Percentiles rank a stretch among this genome's conserved stretches.
These are phyloP conservation scores for Gleditsia sinensis DNA, from an alignment of 306 rosid species.

Conservation along the genomic window DNA sequence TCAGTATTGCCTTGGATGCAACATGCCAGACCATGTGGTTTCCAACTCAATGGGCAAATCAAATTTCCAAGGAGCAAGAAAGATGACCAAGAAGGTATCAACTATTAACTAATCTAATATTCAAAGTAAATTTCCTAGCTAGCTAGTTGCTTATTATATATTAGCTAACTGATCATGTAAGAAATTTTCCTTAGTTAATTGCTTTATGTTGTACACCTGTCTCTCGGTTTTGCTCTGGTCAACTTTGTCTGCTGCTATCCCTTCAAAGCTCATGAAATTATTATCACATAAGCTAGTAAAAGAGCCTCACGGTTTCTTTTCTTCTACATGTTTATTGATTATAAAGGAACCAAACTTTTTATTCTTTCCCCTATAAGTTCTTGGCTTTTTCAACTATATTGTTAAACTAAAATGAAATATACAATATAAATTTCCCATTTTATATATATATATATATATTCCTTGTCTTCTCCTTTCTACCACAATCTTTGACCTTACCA, in stretches of 20 bases:
- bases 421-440: too few relatives aligned
- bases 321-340: too few relatives aligned
- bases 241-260: neutral
- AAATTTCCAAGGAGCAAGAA: neutral
- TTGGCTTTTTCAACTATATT: too few relatives aligned
- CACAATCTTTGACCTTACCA: neutral
- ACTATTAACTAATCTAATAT: neutral
- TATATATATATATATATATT: too few relatives aligned
- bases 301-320: neutral
- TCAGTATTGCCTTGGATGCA: neutral
- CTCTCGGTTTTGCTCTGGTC: neutral
- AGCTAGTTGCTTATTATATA: too few relatives aligned
- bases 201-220: neutral
- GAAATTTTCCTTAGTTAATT: neutral
- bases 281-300: neutral
- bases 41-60: constrained; percentile 1
- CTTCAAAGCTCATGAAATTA: neutral
- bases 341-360: too few relatives aligned
- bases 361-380: too few relatives aligned
- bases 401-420: too few relatives aligned
- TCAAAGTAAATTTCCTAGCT: neutral
- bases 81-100: neutral
- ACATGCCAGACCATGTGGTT: neutral
- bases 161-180: neutral
- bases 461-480: neutral